Percentiles rank a stretch among this genome's conserved stretches.
phyloP scores from a whole-genome alignment of 805 yeast species.

The Suhomyces sp. region DNA sequence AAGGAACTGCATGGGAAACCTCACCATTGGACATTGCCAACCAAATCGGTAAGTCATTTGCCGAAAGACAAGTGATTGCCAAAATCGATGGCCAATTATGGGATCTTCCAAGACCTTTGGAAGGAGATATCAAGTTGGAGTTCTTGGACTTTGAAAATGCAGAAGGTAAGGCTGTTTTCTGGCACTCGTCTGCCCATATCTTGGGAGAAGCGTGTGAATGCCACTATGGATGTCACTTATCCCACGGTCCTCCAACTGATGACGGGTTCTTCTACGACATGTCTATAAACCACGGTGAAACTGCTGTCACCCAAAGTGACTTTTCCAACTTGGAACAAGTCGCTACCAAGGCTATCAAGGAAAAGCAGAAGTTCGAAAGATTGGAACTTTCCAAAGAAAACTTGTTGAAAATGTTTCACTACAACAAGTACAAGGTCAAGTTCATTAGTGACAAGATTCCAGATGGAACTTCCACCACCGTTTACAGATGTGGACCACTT shows the following conservation, averaged over 20 bases:
- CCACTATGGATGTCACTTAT: slow-evolving; percentile 88
- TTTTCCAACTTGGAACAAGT: slow-evolving; percentile 81
- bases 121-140: slow-evolving; percentile 64
- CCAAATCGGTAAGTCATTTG: slow-evolving; percentile 79
- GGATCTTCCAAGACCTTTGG: slow-evolving; percentile 95
- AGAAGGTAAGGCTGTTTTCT: slow-evolving; percentile 94
- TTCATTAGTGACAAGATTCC: slow-evolving; percentile 86
- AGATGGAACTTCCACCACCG: slow-evolving; percentile 94
- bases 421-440: slow-evolving; percentile 93
- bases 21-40: slow-evolving; percentile 84
- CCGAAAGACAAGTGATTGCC: slow-evolving; percentile 86
- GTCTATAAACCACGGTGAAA: slow-evolving; percentile 69
- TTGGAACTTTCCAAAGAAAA: slow-evolving; percentile 90
- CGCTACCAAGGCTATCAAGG: slow-evolving; percentile 86
- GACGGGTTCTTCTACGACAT: slow-evolving; percentile 98
- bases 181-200: slow-evolving; percentile 99
- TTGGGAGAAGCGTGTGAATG: slow-evolving; percentile 98
- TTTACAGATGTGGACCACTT: slow-evolving; percentile 95
- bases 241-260: slow-evolving; percentile 90
- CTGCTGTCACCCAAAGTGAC: slow-evolving; percentile 75
- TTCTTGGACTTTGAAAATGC: slow-evolving; percentile 87
- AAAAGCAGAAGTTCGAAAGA: slow-evolving; percentile 93
- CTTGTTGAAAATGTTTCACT: slow-evolving; percentile 85
- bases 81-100: slow-evolving; percentile 83
- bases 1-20: slow-evolving; percentile 85